Evolutionary conservation across 2,329 filamentous ascomycete genomes (phyloP), one percentile per base, ranked within the genome.

Genomic region (Beauveria australis): DNA sequence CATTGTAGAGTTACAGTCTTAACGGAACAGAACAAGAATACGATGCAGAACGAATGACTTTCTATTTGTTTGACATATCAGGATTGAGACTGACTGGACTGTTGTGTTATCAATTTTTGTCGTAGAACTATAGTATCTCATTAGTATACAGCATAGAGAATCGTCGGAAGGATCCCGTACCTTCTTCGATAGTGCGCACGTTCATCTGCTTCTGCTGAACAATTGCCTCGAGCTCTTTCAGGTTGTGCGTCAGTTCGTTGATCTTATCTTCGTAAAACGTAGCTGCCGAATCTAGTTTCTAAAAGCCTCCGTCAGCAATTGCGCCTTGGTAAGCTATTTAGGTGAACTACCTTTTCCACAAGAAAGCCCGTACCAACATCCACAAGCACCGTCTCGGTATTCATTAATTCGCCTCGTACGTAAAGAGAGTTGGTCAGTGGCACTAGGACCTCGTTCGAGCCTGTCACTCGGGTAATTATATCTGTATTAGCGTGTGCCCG

Each of bases 341-440:
- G 16, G 5, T 1, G 12, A 30, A 65, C 26, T 59, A 89, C 88
- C 84, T 99, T 99, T 76, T 97, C 92, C 58, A 97, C 87, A 70
- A 92, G 92, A 73, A 95, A 97, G 0, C 93, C 93, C 1, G 93
- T 97, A 22, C 93, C 93, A 22, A 97, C 86, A 73, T 97, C 93
- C 46, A 97, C 91, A 62, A 97, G 80, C 7, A 96, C 91, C 63
- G 86, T 87, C 61, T 90, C 83, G 1, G 87, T 81, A 73, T 88
- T 84, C 51, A 89, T 82, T 46, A 97, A 79, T 44, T 83, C 87
- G 37, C 93, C 95, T 28, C 89, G 89, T 18, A 99, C 93, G 75
- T 99, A 99, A 33, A 99, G 82, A 1, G 92, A 97, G 68, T 90
- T 94, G 14, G 94, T 99, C 64, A 99, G 77, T 0, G 95, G 94